Evolutionary conservation across 148 eudicot species (phyloP).

Genomic region (Simmondsia chinensis): DNA sequence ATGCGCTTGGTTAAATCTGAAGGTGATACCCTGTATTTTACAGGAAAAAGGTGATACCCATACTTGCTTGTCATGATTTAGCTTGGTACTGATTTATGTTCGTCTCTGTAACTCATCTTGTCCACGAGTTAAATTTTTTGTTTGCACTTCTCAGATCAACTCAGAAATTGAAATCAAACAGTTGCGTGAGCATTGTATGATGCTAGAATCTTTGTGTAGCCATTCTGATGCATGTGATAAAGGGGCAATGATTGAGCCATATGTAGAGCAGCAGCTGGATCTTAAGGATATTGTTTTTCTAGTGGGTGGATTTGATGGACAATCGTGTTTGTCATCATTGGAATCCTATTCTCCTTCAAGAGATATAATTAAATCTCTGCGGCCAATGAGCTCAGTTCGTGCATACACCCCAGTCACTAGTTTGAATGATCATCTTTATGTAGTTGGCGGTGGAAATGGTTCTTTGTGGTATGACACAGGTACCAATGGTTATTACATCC

Average conservation of each 20-base stretch:
- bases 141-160: slow-evolving; percentile 29
- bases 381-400: slow-evolving; percentile 48
- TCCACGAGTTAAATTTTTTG: neutral
- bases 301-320: slow-evolving; percentile 70
- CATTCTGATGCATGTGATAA: slow-evolving; percentile 8
- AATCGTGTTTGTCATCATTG: slow-evolving; percentile 44
- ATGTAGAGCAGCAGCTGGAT: slow-evolving; percentile 25
- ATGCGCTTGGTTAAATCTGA: too few relatives aligned
- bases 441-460: slow-evolving; percentile 57
- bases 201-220: slow-evolving; percentile 21
- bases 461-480: slow-evolving; percentile 63
- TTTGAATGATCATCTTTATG: slow-evolving; percentile 51
- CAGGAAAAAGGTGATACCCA: too few relatives aligned
- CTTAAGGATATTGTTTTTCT: slow-evolving; percentile 36
- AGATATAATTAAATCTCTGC: slow-evolving; percentile 38
- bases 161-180: slow-evolving; percentile 33
- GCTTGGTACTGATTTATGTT: too few relatives aligned
- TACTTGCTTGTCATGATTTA: too few relatives aligned
- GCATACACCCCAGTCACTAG: slow-evolving; percentile 47
- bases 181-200: slow-evolving; percentile 23
- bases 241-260: slow-evolving; percentile 11
- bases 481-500: slow-evolving; percentile 6
- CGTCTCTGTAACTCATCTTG: too few relatives aligned
- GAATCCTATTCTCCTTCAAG: slow-evolving; percentile 48
- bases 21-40: too few relatives aligned